Evolutionary conservation across 176 grass and related monocot genomes (phyloP).

Genomic region (Metroxylon sagu): DNA sequence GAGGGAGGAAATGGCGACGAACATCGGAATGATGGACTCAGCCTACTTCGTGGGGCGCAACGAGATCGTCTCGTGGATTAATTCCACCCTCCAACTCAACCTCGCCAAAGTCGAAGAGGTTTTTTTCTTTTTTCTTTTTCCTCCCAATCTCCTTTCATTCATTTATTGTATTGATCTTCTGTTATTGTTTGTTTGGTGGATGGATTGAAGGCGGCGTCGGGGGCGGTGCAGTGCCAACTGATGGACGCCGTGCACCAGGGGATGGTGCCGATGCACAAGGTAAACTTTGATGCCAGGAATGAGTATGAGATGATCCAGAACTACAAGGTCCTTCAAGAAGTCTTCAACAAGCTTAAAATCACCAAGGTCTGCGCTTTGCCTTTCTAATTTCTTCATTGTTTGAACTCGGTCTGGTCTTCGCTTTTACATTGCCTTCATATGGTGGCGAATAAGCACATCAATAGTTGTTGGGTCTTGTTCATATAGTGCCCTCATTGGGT

Average conservation of each 20-base stretch:
- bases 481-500: too few relatives aligned
- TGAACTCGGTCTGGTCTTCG: too few relatives aligned
- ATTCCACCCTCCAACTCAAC: slow-evolving; percentile 78
- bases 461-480: too few relatives aligned
- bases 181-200: not conserved
- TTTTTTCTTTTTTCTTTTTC: not conserved
- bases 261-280: slow-evolving; percentile 92
- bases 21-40: slow-evolving; percentile 92
- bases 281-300: slow-evolving; percentile 90
- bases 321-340: slow-evolving; percentile 97
- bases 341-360: slow-evolving; percentile 94
- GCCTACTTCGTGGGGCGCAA: slow-evolving; percentile 96
- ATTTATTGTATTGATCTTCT: not conserved
- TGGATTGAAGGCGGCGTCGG: slow-evolving; percentile 50
- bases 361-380: slow-evolving; percentile 47
- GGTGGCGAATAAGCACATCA: too few relatives aligned
- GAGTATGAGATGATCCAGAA: slow-evolving; percentile 99
- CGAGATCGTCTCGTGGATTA: slow-evolving; percentile 96
- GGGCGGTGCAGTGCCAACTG: slow-evolving; percentile 81
- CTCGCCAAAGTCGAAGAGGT: slow-evolving; percentile 98
- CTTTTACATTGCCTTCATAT: too few relatives aligned
- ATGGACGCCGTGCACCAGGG: slow-evolving; percentile 87
- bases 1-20: slow-evolving; percentile 34
- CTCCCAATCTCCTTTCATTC: not conserved
- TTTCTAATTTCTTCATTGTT: not conserved